Evolutionary conservation across 495 filamentous ascomycete species (phyloP), one percentile per base, ranked within the genome.

Genomic region (Podospora fimiseda): DNA sequence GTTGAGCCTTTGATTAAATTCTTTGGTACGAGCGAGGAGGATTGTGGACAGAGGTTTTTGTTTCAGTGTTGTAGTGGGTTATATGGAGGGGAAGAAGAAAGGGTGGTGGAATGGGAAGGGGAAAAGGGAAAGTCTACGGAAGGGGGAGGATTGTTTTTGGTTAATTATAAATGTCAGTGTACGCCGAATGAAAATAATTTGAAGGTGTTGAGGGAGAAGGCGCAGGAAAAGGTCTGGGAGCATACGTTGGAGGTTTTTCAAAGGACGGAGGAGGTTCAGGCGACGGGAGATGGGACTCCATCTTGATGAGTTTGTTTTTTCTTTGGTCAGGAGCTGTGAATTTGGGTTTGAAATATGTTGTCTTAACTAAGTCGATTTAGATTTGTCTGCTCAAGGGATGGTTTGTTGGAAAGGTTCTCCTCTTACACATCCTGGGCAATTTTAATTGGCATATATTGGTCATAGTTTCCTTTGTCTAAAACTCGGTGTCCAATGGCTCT

Each of bases 61-160:
- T 70, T 63, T 55, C 50, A 65, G 50, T 39, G 60, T 16, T 67
- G 63, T 8, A 70, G 67, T 33, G 63, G 59, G 30, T 57, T 51
- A 16, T 70, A 58, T 60, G 67, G 67, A 8, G 67, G 67, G 6
- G 1, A 44, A 61, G 11, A 49, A 53, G 18, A 64, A 59, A 54
- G 52, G 52, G 47, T 59, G 6, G 6, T 33, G 27, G 27, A 33
- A 33, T 33, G 62, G 42, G 51, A 63, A 41, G 42, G 44, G 30
- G 67, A 43, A 43, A 43, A 9, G 41, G 39, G 6, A 41, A 5
- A 5, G 39, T 6, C 39, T 5, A 14, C 39, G 16, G 39, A 5
- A 41, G 16, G 16, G 11, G 39, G 16, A 7, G 39, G 39, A n/a
- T 41, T 33, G 27, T 33, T 33, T 33, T 11, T 33, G 27, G 27